Evolutionary conservation across 176 grass and related monocot genomes (phyloP).

Genomic region (Rhynchospora tenuis): DNA sequence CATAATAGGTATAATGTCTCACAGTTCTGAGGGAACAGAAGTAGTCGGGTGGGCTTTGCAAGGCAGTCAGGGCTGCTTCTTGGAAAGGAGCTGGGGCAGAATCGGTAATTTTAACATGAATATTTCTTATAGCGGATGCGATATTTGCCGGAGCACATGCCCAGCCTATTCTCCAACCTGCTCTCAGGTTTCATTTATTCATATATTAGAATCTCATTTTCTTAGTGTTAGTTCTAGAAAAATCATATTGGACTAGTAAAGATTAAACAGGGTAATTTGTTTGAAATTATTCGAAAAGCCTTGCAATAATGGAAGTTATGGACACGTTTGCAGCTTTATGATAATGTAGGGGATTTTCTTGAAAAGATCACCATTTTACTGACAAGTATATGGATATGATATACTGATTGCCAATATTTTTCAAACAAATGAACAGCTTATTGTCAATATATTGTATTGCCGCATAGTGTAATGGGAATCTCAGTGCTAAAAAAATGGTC

Average conservation of each 20-base stretch:
- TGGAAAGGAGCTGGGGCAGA: slow-evolving; percentile 98
- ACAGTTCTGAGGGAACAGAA: slow-evolving; percentile 69
- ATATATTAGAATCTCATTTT: background rate
- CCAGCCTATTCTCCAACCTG: slow-evolving; percentile 97
- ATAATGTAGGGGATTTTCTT: too few species aligned
- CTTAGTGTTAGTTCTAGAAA: background rate
- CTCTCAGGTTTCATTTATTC: background rate
- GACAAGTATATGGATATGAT: too few species aligned
- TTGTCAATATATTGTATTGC: background rate
- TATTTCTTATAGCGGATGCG: slow-evolving; percentile 77
- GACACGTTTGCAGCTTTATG: too few species aligned
- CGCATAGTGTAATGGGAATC: background rate
- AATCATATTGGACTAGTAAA: background rate
- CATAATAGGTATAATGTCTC: slow-evolving; percentile 13
- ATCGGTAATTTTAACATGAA: slow-evolving; percentile 79
- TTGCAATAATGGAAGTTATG: background rate
- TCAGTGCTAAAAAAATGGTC: background rate
- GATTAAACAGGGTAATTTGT: too few species aligned
- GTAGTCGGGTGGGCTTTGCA: slow-evolving; percentile 47
- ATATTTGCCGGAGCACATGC: slow-evolving; percentile 61
- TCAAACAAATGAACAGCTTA: background rate
- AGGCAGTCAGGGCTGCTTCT: slow-evolving; percentile 68
- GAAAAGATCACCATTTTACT: too few species aligned
- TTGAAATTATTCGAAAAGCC: background rate
- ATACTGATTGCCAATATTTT: too few species aligned